A percentile compares a stretch with the other conserved stretches of the same genome.
Evolutionary conservation across 805 yeast species (phyloP).

Genomic region (Brettanomyces sp.): DNA sequence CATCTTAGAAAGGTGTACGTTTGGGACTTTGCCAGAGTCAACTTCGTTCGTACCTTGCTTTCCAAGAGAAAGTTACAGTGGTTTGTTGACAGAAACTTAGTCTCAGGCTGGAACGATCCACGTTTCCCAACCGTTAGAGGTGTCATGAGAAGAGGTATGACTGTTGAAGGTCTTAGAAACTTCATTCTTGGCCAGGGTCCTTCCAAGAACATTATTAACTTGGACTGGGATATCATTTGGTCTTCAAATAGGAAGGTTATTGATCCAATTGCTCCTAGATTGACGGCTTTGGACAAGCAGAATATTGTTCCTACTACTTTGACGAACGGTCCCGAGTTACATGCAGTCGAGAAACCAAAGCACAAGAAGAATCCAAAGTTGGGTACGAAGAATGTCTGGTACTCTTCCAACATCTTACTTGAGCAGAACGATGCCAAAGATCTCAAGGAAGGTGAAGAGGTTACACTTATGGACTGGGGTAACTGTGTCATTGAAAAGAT

Average conservation of each 20-base stretch:
- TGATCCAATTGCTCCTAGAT: conserved; percentile 96
- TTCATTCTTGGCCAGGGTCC: conserved; percentile 96
- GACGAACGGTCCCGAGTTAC: conserved; percentile 59
- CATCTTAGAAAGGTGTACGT: conserved; percentile 84
- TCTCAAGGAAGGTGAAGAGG: conserved; percentile 73
- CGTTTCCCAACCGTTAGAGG: conserved; percentile 99
- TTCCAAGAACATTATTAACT: conserved; percentile 88
- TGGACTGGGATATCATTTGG: conserved; percentile 98
- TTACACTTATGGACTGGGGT: conserved; percentile 99
- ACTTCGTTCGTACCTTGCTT: conserved; percentile 89
- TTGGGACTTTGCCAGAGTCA: conserved; percentile 98
- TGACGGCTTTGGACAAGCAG: conserved; percentile 61
- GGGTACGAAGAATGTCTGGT: conserved; percentile 74
- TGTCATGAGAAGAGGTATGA: conserved; percentile 99
- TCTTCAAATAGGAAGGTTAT: conserved; percentile 94
- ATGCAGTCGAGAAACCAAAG: conserved; percentile 69
- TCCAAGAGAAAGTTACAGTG: conserved; percentile 98
- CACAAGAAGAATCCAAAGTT: conserved; percentile 93
- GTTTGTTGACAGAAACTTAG: conserved; percentile 91
- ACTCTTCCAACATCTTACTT: conserved; percentile 52
- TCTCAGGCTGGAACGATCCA: conserved; percentile 96
- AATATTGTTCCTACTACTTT: conserved; percentile 66
- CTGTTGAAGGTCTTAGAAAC: conserved; percentile 93
- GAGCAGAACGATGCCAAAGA: conserved; percentile 79
- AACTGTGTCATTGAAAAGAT: conserved; percentile 73